Conservation (phyloP, 2,329 filamentous ascomycete species). For the Xylaria sp. region DNA sequence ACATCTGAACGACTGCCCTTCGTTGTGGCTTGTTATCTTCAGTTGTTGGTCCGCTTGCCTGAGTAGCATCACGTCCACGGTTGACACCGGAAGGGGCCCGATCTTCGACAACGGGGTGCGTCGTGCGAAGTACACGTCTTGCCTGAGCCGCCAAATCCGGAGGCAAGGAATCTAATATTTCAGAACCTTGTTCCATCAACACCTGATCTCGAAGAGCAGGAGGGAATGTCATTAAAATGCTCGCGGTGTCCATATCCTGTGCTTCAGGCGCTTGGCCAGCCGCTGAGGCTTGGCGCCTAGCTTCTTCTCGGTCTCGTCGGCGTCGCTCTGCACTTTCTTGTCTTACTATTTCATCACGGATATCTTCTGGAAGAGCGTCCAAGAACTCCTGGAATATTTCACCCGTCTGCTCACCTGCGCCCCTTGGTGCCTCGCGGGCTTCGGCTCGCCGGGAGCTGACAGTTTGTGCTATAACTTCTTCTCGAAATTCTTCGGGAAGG, state of each 20-base stretch:
- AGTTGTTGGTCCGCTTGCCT: slow-evolving; percentile 44
- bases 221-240: slow-evolving; percentile 90
- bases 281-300: slow-evolving; percentile 71
- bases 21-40: slow-evolving; percentile 73
- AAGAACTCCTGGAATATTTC: slow-evolving; percentile 95
- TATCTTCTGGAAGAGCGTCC: slow-evolving; percentile 88
- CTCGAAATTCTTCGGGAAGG: slow-evolving; percentile 95
- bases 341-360: slow-evolving; percentile 89
- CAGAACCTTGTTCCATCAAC: slow-evolving; percentile 89
- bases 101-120: slow-evolving; percentile 51
- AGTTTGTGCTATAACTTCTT: slow-evolving; percentile 94
- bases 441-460: slow-evolving; percentile 84
- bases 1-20: slow-evolving; percentile 90
- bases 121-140: slow-evolving; percentile 68
- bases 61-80: slow-evolving; percentile 40
- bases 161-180: slow-evolving; percentile 83
- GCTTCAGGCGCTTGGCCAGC: slow-evolving; percentile 61
- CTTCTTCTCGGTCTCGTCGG: slow-evolving; percentile 84
- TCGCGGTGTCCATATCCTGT: slow-evolving; percentile 88
- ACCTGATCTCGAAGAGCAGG: slow-evolving; percentile 86
- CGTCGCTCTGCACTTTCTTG: slow-evolving; percentile 91
- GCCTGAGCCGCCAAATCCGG: slow-evolving; percentile 89
- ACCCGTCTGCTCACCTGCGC: slow-evolving; percentile 75
- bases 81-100: slow-evolving; percentile 53
- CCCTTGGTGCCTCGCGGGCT: slow-evolving; percentile 72